Conservation (phyloP, 1,284 basidiomycete species). For the Ustilago cynodontis region DNA sequence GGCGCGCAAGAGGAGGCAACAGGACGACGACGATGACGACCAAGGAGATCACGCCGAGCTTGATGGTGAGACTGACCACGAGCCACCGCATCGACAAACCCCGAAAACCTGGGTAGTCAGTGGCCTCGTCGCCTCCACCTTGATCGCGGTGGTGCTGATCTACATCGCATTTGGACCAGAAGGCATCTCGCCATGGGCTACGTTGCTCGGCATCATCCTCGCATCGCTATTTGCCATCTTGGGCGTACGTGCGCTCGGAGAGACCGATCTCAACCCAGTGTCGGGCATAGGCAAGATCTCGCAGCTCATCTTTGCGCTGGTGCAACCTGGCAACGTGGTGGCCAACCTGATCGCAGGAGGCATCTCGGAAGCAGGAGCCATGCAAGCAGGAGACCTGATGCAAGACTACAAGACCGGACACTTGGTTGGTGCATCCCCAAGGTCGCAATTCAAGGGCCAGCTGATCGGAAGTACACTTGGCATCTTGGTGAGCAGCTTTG, state of each 20-base stretch:
- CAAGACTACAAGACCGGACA: slow-evolving; percentile 97
- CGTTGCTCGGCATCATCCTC: slow-evolving; percentile 83
- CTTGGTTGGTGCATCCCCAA: slow-evolving; percentile 74
- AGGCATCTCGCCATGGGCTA: slow-evolving; percentile 94
- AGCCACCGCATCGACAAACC: slow-evolving; percentile 84
- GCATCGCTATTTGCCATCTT: slow-evolving; percentile 87
- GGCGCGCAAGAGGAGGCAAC: slow-evolving; percentile 27
- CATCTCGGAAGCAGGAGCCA: slow-evolving; percentile 94
- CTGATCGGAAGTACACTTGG: slow-evolving; percentile 75
- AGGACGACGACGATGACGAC: slow-evolving; percentile 66
- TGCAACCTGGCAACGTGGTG: slow-evolving; percentile 87
- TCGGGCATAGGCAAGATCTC: slow-evolving; percentile 94
- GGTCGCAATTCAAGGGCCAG: slow-evolving; percentile 70
- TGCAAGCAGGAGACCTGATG: slow-evolving; percentile 97
- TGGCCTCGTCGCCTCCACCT: slow-evolving; percentile 78
- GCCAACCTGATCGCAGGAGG: slow-evolving; percentile 97
- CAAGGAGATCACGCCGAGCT: slow-evolving; percentile 46
- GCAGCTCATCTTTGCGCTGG: slow-evolving; percentile 90
- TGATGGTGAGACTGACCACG: slow-evolving; percentile 78
- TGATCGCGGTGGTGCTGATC: slow-evolving; percentile 81
- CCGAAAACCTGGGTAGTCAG: slow-evolving; percentile 81
- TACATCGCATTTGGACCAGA: slow-evolving; percentile 88
- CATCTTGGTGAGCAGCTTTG: slow-evolving; percentile 87
- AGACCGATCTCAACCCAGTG: slow-evolving; percentile 72
- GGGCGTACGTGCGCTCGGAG: slow-evolving; percentile 71